phyloP scores from a whole-genome alignment of 2,329 filamentous ascomycete species.

The Stachybotrys chlorohalonatus region DNA sequence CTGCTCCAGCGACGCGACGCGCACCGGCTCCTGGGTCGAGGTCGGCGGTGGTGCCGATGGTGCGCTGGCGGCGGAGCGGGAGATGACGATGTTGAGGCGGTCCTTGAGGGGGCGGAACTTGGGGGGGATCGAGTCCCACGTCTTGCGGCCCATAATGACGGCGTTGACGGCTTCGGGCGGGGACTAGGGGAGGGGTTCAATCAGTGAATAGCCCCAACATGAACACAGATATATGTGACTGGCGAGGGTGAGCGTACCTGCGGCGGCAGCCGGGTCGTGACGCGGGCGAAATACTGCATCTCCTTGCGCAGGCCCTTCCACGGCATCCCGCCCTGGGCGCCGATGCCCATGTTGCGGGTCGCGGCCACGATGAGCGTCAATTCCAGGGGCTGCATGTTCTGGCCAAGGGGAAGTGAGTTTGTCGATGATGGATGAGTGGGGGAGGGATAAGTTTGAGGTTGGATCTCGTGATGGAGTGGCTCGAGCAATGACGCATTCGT shows the following conservation, averaged over 20 bases:
- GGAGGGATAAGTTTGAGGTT: no score
- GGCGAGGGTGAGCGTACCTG: slow-evolving; percentile 19
- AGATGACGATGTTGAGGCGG: slow-evolving; percentile 76
- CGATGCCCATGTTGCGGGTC: slow-evolving; percentile 85
- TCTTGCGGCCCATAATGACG: slow-evolving; percentile 96
- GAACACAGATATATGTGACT: not conserved
- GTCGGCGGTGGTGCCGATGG: slow-evolving; percentile 2
- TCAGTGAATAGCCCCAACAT: not conserved
- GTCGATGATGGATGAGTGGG: no score
- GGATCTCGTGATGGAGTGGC: no score
- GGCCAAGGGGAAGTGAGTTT: no score
- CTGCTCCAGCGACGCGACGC: slow-evolving; percentile 47
- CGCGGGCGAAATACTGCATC: slow-evolving; percentile 90
- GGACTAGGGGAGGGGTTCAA: slow-evolving; percentile 11
- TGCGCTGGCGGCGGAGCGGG: slow-evolving; percentile 33
- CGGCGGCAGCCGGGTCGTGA: slow-evolving; percentile 60
- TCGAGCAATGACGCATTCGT: no score
- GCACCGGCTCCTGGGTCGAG: slow-evolving; percentile 36
- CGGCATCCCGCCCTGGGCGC: slow-evolving; percentile 66
- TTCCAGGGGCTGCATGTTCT: slow-evolving; percentile 35
- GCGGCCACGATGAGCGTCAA: slow-evolving; percentile 92
- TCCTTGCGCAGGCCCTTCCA: slow-evolving; percentile 86
- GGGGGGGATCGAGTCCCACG: slow-evolving; percentile 82
- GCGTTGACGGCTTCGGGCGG: slow-evolving; percentile 47
- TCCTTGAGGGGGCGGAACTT: slow-evolving; percentile 71